phyloP scores from a whole-genome alignment of 1,139 yeast genomes.

The Hyphopichia burtonii region DNA sequence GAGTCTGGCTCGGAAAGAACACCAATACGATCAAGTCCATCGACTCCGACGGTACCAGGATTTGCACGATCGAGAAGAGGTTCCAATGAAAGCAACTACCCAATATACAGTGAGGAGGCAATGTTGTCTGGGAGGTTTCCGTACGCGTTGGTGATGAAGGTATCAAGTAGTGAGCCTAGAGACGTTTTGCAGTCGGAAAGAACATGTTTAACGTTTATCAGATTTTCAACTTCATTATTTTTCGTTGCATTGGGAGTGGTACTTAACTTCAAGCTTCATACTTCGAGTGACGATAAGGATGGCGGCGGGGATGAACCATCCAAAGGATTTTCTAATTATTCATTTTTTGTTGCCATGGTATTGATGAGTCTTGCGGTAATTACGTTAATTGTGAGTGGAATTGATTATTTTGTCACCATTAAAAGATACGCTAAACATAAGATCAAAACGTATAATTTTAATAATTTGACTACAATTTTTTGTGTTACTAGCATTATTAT shows the following conservation, averaged over 20 bases:
- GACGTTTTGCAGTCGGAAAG: constrained; percentile 63
- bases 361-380: constrained; percentile 40
- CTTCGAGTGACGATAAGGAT: constrained; percentile 17
- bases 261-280: constrained; percentile 48
- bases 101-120: background rate
- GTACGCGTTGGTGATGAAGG: constrained; percentile 33
- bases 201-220: constrained; percentile 52
- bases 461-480: constrained; percentile 36
- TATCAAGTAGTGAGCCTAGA: constrained; percentile 55
- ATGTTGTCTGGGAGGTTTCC: constrained; percentile 11
- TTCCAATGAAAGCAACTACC: background rate
- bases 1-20: background rate
- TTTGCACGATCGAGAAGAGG: constrained; percentile 1
- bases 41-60: background rate
- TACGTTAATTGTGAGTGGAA: constrained; percentile 39
- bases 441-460: constrained; percentile 40
- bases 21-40: background rate
- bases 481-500: constrained; percentile 41
- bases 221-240: constrained; percentile 50
- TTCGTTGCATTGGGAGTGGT: constrained; percentile 53
- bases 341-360: constrained; percentile 36
- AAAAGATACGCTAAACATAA: constrained; percentile 42
- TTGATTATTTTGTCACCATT: constrained; percentile 49
- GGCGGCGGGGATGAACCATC: constrained; percentile 1
- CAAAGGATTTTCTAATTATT: constrained; percentile 17